These are phyloP conservation scores for Leccinum pachyderme DNA, from an alignment of 1,284 basidiomycete species.

Conservation along the genomic window DNA sequence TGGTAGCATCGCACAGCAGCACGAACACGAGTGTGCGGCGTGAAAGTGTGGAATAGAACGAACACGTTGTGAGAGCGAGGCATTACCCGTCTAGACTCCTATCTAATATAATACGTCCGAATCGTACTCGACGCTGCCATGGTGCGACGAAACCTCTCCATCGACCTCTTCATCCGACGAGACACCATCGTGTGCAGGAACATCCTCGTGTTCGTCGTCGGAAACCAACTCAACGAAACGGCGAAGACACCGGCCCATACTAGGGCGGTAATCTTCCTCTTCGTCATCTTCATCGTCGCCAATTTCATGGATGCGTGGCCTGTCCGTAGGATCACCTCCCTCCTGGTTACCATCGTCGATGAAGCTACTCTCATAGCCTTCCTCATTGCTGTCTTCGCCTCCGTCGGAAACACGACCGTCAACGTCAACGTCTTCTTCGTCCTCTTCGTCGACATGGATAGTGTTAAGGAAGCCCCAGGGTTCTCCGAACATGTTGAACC, in stretches of 20 bases:
- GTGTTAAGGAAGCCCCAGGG: slow-evolving; percentile 17
- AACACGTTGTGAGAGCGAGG: slow-evolving; percentile 31
- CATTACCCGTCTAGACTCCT: background rate
- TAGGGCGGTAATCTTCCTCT: slow-evolving; percentile 1
- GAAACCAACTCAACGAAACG: slow-evolving; percentile 11
- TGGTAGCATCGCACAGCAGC: slow-evolving; percentile 29
- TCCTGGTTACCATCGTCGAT: slow-evolving; percentile 42
- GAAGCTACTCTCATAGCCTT: slow-evolving; percentile 48
- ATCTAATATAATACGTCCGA: slow-evolving; percentile 8
- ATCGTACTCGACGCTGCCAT: slow-evolving; percentile 15
- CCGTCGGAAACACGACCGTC: slow-evolving; percentile 12
- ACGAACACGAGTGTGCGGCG: slow-evolving; percentile 33
- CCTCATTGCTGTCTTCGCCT: slow-evolving; percentile 29
- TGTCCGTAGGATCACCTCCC: slow-evolving; percentile 3
- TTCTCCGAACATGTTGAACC: slow-evolving; percentile 17
- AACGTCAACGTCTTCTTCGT: slow-evolving; percentile 26
- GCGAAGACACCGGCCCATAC: background rate
- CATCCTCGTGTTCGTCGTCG: slow-evolving; percentile 18
- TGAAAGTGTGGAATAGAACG: slow-evolving; percentile 18
- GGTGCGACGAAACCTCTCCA: slow-evolving; percentile 1
- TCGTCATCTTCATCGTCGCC: slow-evolving; percentile 14
- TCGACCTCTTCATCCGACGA: slow-evolving; percentile 23
- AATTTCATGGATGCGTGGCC: slow-evolving; percentile 28
- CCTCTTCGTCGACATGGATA: slow-evolving; percentile 27
- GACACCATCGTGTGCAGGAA: background rate